phyloP scores from a whole-genome alignment of 192 early-diverging fungal species.

The Entrophospora sp. region DNA sequence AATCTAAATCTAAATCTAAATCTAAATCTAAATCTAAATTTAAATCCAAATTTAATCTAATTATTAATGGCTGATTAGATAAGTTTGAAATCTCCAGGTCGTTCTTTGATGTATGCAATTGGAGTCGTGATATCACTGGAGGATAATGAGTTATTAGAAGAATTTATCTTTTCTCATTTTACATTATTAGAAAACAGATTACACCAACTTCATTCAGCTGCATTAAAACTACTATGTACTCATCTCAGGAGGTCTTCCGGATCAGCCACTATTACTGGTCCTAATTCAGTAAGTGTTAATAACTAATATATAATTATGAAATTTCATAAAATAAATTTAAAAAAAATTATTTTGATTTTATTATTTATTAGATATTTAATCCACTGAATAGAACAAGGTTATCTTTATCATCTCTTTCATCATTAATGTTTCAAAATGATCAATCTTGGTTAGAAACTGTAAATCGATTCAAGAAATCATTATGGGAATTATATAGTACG shows the following conservation, averaged over 20 bases:
- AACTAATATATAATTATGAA: background rate
- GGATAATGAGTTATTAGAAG: slow-evolving; percentile 34
- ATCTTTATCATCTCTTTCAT: slow-evolving; percentile 30
- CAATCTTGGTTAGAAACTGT: slow-evolving; percentile 35
- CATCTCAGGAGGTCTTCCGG: background rate
- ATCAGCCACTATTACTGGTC: slow-evolving; percentile 14
- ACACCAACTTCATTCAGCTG: slow-evolving; percentile 44
- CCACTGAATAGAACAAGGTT: slow-evolving; percentile 21
- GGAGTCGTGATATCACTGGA: slow-evolving; percentile 43
- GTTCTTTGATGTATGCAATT: slow-evolving; percentile 43
- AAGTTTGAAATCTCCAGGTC: slow-evolving; percentile 30
- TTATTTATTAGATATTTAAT: slow-evolving; percentile 26
- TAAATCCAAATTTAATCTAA: background rate
- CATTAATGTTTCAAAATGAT: slow-evolving; percentile 43
- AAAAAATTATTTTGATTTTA: background rate
- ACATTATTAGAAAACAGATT: slow-evolving; percentile 45
- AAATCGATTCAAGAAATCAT: slow-evolving; percentile 31
- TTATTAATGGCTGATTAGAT: slow-evolving; percentile 10
- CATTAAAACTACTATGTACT: slow-evolving; percentile 31
- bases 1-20: too few relatives aligned
- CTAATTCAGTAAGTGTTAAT: slow-evolving; percentile 19
- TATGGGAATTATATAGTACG: slow-evolving; percentile 42
- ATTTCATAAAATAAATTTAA: too few relatives aligned
- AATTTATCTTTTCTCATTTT: slow-evolving; percentile 52
- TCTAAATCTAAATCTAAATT: too few relatives aligned